Evolutionary conservation across 1,284 basidiomycete species (phyloP).

Genomic region (Microbotryomycetes sp.): DNA sequence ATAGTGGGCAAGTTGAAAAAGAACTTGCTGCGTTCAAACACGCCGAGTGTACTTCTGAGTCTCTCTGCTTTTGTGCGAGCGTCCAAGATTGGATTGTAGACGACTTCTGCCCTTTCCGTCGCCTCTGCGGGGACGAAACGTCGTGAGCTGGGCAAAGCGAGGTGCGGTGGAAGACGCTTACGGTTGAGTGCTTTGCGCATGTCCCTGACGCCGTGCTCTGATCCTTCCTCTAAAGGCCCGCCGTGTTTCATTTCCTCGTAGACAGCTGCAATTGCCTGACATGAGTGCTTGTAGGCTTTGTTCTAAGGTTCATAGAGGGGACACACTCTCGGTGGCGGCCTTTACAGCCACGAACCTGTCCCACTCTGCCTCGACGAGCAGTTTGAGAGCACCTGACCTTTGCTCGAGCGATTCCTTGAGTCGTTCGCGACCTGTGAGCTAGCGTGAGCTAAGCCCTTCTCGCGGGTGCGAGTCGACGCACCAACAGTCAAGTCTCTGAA

Average conservation of each 20-base stretch:
- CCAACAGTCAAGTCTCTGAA: slow-evolving; percentile 81
- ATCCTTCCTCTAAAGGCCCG: slow-evolving; percentile 65
- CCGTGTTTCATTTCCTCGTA: slow-evolving; percentile 83
- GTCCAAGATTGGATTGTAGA: slow-evolving; percentile 92
- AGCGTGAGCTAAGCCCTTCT: not conserved
- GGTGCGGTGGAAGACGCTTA: slow-evolving; percentile 42
- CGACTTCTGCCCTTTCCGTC: slow-evolving; percentile 83
- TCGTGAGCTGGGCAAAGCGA: not conserved
- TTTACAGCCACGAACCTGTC: slow-evolving; percentile 97
- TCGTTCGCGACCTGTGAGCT: slow-evolving; percentile 14
- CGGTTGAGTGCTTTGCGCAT: slow-evolving; percentile 77
- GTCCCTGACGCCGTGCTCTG: slow-evolving; percentile 75
- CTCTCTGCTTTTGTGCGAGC: slow-evolving; percentile 92
- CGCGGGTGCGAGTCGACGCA: not conserved
- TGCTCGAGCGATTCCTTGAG: slow-evolving; percentile 62
- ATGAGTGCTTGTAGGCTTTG: too few species aligned
- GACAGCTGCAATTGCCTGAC: slow-evolving; percentile 53
- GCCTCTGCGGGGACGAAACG: slow-evolving; percentile 50
- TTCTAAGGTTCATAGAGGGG: too few species aligned
- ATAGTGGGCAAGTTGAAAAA: slow-evolving; percentile 95
- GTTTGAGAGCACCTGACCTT: slow-evolving; percentile 82
- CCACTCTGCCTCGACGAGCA: slow-evolving; percentile 96
- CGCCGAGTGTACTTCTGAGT: slow-evolving; percentile 81
- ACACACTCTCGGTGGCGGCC: slow-evolving; percentile 81
- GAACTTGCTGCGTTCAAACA: slow-evolving; percentile 96